Evolutionary conservation across 306 rosid genomes (phyloP), one percentile per base, ranked within the genome.

Genomic region (Castanopsis chinensis): DNA sequence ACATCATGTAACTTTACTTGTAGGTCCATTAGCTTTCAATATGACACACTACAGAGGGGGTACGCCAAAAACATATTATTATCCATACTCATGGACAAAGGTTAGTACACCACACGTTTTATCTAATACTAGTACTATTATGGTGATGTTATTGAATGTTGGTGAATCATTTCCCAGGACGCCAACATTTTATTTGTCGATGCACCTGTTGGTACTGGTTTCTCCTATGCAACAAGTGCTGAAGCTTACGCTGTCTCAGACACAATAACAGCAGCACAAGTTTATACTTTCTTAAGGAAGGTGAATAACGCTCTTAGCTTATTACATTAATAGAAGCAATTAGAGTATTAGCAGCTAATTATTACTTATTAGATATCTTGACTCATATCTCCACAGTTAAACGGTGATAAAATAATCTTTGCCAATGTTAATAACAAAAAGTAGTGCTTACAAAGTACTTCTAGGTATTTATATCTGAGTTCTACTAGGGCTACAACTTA

Each of bases 21-120:
- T 63, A 79, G 82, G 82, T 79, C 82, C 82, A 71, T 45, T 79
- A n/a, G 77, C 70, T 59, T 70, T 79, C 77, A 58, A 79, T 19
- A 14, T 71, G 1, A 58, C 76, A 9, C 52, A 5, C 1, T 79
- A 56, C 53, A 20, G 19, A 19, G 82, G 77, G 25, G 82, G 63
- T 27, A 1, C 28, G 17, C 82, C 82, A 6, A 9, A 11, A 56
- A 56, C 71, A 56, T 71, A 58, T 56, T 57, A 71, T 41, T 71
- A 59, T 21, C 77, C 77, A 20, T 71, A 79, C 49, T 57, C 77
- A 19, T 79, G 82, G 82, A 79, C 77, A 28, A 58, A 17, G 72
- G 82, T 79, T 18, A 17, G 76, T 33, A 9, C 13, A 15, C 7
- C 5, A 4, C 27, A 4, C 1, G 1, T 67, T 9, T 19, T 9